Percentiles rank a stretch among this genome's conserved stretches.
Evolutionary conservation across 768 basidiomycete genomes (phyloP).

Genomic region (Tylopilus balloui): DNA sequence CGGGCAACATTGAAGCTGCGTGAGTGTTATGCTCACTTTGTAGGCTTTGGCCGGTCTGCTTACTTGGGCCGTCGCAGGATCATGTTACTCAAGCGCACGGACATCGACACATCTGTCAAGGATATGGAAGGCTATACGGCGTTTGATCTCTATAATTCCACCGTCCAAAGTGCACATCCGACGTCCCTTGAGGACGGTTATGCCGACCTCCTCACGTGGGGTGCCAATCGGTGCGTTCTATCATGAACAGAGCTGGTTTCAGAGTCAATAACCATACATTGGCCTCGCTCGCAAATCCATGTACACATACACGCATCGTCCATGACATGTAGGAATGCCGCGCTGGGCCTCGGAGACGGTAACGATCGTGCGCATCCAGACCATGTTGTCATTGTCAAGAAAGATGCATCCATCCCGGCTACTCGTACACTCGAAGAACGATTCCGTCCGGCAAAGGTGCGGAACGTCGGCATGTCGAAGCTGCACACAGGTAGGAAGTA

Average conservation of each 20-base stretch:
- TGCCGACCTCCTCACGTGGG: slow-evolving; percentile 82
- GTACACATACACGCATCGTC: background rate
- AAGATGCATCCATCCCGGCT: slow-evolving; percentile 9
- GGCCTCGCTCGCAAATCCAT: background rate
- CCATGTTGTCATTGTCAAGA: slow-evolving; percentile 49
- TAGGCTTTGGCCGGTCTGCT: background rate
- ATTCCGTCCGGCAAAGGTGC: slow-evolving; percentile 61
- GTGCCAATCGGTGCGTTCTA: slow-evolving; percentile 61
- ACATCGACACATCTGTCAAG: slow-evolving; percentile 68
- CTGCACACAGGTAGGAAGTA: slow-evolving; percentile 70
- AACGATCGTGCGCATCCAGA: slow-evolving; percentile 80
- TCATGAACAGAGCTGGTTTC: background rate
- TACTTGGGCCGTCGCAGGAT: slow-evolving; percentile 43
- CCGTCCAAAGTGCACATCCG: slow-evolving; percentile 70
- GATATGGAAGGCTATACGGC: slow-evolving; percentile 89
- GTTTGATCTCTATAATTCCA: slow-evolving; percentile 91
- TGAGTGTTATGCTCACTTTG: slow-evolving; percentile 33
- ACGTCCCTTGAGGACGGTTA: slow-evolving; percentile 30
- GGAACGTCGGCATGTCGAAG: slow-evolving; percentile 75
- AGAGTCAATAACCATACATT: background rate
- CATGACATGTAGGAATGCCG: slow-evolving; percentile 61
- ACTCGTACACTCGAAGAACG: slow-evolving; percentile 36
- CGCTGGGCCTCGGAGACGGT: slow-evolving; percentile 79
- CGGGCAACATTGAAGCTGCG: slow-evolving; percentile 70
- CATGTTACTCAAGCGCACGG: slow-evolving; percentile 67